Evolutionary conservation across 2,329 filamentous ascomycete species (phyloP), one percentile per base, ranked within the genome.

Genomic region (Keithomyces neogunnii): DNA sequence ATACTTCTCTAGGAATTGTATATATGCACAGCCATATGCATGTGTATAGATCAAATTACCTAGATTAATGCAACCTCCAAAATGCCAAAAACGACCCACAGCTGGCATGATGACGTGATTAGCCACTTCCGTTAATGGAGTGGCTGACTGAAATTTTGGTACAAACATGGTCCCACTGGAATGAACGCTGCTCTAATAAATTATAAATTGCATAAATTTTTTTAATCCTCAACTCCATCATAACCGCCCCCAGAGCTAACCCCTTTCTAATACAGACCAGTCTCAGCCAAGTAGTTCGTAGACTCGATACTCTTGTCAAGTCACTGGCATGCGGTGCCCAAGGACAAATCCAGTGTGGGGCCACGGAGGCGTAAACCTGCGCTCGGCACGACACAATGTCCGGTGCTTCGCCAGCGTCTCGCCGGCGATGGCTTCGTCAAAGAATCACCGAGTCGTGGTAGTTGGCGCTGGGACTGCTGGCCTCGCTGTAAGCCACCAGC

Each of bases 401-500:
- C 48, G 51, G 29, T 29, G 45, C 39, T 49, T 63, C 26, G 56
- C 61, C 4, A 61, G 59, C 11, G 53, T 48, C 38, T 56, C 59
- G 9, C 65, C 70, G 6, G 69, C 66, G 28, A 63, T 50, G 50
- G 60, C 67, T 39, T 59, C 63, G 13, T 61, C 51, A 11, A 48
- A 56, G n/a, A 60, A 48, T 56, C 84, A 88, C 72, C 82, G 77
- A 60, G 73, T 88, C 13, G 81, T 87, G 10, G 75, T 88, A 2
- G 71, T 88, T 31, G 85, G 85, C 47, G 84, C 78, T 49, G 85
- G 85, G 33, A 73, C 79, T 10, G 85, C 84, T 38, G 85, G 85
- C 47, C 66, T 87, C 13, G 68, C 79, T 1, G 77, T 86, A 60
- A 81, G 81, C 59, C 83, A 87, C 60, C 85, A 88, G 68, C 76